Evolutionary conservation across 179 eudicot genomes (phyloP).

Genomic region (Beta lomatogona): DNA sequence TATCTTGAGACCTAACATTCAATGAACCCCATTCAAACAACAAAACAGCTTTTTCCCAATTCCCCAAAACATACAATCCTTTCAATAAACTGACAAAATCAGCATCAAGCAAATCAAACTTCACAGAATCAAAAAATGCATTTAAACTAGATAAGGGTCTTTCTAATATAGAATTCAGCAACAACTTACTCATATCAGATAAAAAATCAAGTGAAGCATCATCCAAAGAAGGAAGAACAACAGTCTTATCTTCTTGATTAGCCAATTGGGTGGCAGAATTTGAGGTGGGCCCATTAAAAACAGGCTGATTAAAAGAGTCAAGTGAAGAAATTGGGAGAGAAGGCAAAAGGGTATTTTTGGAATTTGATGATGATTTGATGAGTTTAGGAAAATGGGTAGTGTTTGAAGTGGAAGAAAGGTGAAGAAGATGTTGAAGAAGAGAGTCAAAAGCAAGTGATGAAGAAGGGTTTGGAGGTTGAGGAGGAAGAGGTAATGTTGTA

Average conservation of each 20-base stretch:
- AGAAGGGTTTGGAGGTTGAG: slow-evolving; percentile 45
- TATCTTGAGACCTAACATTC: slow-evolving; percentile 30
- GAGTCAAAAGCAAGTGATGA: slow-evolving; percentile 60
- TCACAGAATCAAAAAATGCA: slow-evolving; percentile 49
- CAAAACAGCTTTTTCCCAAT: slow-evolving; percentile 60
- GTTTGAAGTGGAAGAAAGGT: slow-evolving; percentile 49
- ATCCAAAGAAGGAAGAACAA: slow-evolving; percentile 25
- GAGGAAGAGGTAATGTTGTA: slow-evolving; percentile 54
- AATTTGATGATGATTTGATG: slow-evolving; percentile 25
- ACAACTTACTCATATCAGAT: slow-evolving; percentile 54
- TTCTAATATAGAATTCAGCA: slow-evolving; percentile 53
- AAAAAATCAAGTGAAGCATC: slow-evolving; percentile 56
- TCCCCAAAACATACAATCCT: slow-evolving; percentile 66
- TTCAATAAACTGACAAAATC: slow-evolving; percentile 67
- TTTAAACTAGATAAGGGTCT: slow-evolving; percentile 47
- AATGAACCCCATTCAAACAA: slow-evolving; percentile 76
- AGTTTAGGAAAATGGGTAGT: slow-evolving; percentile 41
- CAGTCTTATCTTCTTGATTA: slow-evolving; percentile 8
- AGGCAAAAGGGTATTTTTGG: slow-evolving; percentile 41
- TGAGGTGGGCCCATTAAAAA: slow-evolving; percentile 22
- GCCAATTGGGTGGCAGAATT: slow-evolving; percentile 27
- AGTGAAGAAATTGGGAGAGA: slow-evolving; percentile 35
- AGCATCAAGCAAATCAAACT: slow-evolving; percentile 46
- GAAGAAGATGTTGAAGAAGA: slow-evolving; percentile 65
- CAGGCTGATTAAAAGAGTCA: slow-evolving; percentile 27